Percentiles rank a stretch among this genome's conserved stretches.
Evolutionary conservation across 129 eudicot species (phyloP).

Genomic region (Lonicera japonica): DNA sequence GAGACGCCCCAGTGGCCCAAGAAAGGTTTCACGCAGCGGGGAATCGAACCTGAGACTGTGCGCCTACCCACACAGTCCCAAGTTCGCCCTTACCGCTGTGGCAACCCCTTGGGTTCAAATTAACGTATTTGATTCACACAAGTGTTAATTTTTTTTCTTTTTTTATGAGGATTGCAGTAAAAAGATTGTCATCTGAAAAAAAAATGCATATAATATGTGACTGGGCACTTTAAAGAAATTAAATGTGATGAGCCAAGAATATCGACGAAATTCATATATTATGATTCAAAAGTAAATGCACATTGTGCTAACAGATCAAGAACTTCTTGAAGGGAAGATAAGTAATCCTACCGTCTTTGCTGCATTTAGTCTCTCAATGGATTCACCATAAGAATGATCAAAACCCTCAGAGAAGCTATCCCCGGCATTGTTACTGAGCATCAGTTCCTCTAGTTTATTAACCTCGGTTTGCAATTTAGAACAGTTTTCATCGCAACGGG

Average conservation of each 20-base stretch:
- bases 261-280: no score
- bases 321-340: constrained; percentile 2
- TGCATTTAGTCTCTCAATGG: constrained; percentile 34
- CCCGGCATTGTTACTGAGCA: constrained; percentile 15
- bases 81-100: no score
- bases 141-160: no score
- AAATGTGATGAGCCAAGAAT: not conserved
- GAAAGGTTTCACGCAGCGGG: no score
- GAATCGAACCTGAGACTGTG: no score
- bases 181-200: not conserved
- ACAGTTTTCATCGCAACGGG: constrained; percentile 22
- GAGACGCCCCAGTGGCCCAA: no score
- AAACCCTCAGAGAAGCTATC: constrained; percentile 12
- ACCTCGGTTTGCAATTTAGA: constrained; percentile 39
- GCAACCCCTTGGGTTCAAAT: no score
- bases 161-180: not conserved
- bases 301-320: not conserved
- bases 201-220: not conserved
- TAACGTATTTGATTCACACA: no score
- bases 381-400: constrained; percentile 28
- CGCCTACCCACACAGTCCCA: no score
- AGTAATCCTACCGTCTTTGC: constrained; percentile 42
- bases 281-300: not conserved
- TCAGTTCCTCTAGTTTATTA: constrained; percentile 37
- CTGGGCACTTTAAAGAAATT: not conserved